Conservation (phyloP, 768 basidiomycete species). For the Tulasnella calospora region DNA sequence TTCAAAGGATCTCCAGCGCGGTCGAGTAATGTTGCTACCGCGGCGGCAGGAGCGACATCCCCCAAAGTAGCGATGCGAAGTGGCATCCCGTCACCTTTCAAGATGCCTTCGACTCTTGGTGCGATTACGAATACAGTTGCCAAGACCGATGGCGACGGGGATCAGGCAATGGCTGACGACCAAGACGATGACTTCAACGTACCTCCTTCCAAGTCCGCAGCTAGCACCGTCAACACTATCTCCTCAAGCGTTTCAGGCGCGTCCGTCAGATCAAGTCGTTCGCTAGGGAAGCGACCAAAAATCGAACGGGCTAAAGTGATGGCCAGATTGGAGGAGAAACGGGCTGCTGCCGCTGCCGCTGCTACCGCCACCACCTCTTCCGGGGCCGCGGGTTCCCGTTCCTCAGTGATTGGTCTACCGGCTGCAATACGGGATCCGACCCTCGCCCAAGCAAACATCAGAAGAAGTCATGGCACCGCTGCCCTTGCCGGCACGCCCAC, state of each 20-base stretch:
- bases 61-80: not conserved
- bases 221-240: not conserved
- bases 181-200: constrained; percentile 9
- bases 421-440: not conserved
- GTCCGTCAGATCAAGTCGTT: not conserved
- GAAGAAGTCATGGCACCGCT: constrained; percentile 19
- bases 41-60: not conserved
- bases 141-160: not conserved
- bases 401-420: not conserved
- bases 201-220: not conserved
- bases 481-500: not conserved
- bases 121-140: constrained; percentile 14
- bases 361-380: not conserved
- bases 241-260: constrained; percentile 4
- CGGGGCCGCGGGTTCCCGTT: not conserved
- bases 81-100: not conserved
- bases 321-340: constrained; percentile 27
- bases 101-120: not conserved
- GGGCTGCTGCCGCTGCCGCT: constrained; percentile 13
- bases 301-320: constrained; percentile 28
- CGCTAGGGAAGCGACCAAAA: constrained; percentile 15
- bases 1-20: not conserved
- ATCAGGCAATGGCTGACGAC: not conserved
- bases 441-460: not conserved
- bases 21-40: not conserved